Conservation (phyloP, 2,329 filamentous ascomycete genomes). For the Dactylellina parvicollis region DNA sequence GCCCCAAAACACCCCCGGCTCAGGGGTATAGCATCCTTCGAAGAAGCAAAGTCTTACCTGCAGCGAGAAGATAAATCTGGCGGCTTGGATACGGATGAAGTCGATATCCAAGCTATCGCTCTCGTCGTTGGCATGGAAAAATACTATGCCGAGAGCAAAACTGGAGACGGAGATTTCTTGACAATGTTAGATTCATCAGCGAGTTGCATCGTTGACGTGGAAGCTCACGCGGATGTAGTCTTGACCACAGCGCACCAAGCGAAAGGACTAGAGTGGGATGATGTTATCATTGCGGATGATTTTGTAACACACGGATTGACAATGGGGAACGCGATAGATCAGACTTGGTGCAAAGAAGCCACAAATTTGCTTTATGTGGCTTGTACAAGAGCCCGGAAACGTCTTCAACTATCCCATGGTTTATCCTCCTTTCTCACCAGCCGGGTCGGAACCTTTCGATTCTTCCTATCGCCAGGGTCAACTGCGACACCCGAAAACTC, state of each 20-base stretch:
- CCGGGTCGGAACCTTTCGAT: constrained; percentile 30
- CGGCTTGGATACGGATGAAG: constrained; percentile 41
- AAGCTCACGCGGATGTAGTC: constrained; percentile 48
- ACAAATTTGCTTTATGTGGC: constrained; percentile 49
- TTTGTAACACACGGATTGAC: constrained; percentile 19
- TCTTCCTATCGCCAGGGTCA: constrained; percentile 31
- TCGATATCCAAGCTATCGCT: constrained; percentile 22
- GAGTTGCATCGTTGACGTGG: constrained; percentile 18
- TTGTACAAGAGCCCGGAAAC: constrained; percentile 44
- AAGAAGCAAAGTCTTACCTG: constrained; percentile 47
- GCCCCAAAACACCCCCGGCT: constrained; percentile 33
- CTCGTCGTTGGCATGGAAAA: constrained; percentile 41
- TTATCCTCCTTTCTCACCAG: constrained; percentile 18
- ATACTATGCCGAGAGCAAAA: constrained; percentile 32
- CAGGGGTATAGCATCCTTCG: constrained; percentile 26
- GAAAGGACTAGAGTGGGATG: constrained; percentile 56
- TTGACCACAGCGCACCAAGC: constrained; percentile 54
- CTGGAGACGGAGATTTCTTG: constrained; percentile 15
- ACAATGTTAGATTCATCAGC: constrained; percentile 32
- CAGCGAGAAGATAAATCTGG: constrained; percentile 19
- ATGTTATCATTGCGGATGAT: constrained; percentile 53
- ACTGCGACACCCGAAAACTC: neutral
- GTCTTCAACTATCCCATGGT: constrained; percentile 36
- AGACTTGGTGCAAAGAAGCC: constrained; percentile 14
- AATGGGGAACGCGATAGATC: neutral